Percentiles rank a stretch among this genome's conserved stretches.
Evolutionary conservation across 768 basidiomycete genomes (phyloP).

Genomic region (Phaeolepiota aurea): DNA sequence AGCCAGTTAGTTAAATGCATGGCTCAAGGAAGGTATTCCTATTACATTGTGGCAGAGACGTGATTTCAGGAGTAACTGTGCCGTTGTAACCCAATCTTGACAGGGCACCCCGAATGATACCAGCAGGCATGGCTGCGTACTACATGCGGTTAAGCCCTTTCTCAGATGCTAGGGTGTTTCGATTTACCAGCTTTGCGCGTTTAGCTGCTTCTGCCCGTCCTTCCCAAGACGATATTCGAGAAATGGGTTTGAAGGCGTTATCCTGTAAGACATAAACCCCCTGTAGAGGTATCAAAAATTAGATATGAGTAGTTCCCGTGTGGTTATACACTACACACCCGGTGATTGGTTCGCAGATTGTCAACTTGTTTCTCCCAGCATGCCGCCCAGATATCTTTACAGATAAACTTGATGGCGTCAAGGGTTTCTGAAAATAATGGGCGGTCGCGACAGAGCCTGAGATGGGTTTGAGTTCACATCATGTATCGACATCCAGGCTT

Average conservation of each 20-base stretch:
- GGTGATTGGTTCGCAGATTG: slow-evolving; percentile 90
- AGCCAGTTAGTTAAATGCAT: background rate
- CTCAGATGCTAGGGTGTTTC: background rate
- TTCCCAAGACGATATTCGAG: slow-evolving; percentile 74
- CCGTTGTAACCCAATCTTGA: slow-evolving; percentile 68
- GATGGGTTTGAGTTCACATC: background rate
- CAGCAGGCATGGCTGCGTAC: slow-evolving; percentile 79
- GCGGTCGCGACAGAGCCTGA: slow-evolving; percentile 69
- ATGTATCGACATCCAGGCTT: slow-evolving; percentile 11
- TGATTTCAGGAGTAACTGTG: slow-evolving; percentile 72
- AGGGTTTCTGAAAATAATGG: slow-evolving; percentile 74
- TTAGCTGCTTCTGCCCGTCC: slow-evolving; percentile 67
- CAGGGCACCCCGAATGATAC: slow-evolving; percentile 79
- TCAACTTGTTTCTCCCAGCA: slow-evolving; percentile 96
- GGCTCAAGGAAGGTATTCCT: slow-evolving; percentile 1
- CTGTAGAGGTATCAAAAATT: slow-evolving; percentile 24
- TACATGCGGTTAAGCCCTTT: slow-evolving; percentile 17
- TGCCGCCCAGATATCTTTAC: slow-evolving; percentile 91
- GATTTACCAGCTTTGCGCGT: slow-evolving; percentile 60
- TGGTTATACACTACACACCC: slow-evolving; percentile 41
- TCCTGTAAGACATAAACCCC: slow-evolving; percentile 94
- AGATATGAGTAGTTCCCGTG: background rate
- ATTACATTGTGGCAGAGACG: slow-evolving; percentile 83
- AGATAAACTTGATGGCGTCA: slow-evolving; percentile 90
- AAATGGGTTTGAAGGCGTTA: slow-evolving; percentile 79